A percentile compares a stretch with the other conserved stretches of the same genome.
Evolutionary conservation across 2,329 filamentous ascomycete species (phyloP).

Genomic region (Xylariaceae sp.): DNA sequence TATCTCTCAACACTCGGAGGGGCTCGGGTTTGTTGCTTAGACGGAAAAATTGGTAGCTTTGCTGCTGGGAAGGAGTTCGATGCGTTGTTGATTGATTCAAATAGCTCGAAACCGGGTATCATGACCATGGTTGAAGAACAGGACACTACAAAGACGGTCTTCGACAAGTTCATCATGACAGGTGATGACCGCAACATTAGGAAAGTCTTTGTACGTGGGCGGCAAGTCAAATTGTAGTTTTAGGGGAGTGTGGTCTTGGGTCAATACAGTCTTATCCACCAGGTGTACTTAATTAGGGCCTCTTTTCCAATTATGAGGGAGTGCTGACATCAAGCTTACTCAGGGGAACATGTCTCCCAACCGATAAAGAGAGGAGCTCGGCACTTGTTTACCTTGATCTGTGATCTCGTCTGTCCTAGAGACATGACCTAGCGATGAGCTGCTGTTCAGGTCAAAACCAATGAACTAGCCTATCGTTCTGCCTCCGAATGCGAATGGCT

Average conservation of each 20-base stretch:
- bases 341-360: not conserved
- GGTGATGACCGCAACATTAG: constrained; percentile 68
- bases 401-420: constrained; percentile 8
- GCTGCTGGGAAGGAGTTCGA: constrained; percentile 67
- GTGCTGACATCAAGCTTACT: not conserved
- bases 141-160: constrained; percentile 54
- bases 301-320: not conserved
- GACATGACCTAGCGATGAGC: too few relatives aligned
- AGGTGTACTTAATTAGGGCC: not conserved
- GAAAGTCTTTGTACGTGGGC: constrained; percentile 60
- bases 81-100: constrained; percentile 56
- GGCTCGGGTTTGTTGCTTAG: constrained; percentile 63
- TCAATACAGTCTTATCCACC: not conserved
- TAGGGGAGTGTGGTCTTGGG: not conserved
- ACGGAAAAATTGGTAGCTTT: constrained; percentile 62
- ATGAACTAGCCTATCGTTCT: too few relatives aligned
- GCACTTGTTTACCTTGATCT: not conserved
- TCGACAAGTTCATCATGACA: constrained; percentile 71
- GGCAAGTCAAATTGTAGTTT: constrained; percentile 37
- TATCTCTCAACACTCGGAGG: constrained; percentile 68
- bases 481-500: too few relatives aligned
- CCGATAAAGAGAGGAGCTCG: not conserved
- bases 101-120: constrained; percentile 44
- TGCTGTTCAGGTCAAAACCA: too few relatives aligned
- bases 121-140: constrained; percentile 61